Evolutionary conservation across 2,329 filamentous ascomycete genomes (phyloP).

Genomic region (Lachnellula occidentalis): DNA sequence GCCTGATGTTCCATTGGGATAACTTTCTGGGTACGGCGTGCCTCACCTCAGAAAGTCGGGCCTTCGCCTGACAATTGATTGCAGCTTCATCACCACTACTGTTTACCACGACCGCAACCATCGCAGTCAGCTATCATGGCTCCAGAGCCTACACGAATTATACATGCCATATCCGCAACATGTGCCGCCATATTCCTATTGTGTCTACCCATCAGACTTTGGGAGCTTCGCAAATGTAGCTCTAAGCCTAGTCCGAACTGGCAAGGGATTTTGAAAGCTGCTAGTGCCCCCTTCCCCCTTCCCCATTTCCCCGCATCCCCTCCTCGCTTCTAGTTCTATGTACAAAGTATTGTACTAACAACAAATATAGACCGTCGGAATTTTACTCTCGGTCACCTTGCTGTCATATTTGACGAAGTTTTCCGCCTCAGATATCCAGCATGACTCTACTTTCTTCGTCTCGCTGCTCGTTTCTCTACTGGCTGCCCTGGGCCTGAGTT

Average conservation of each 20-base stretch:
- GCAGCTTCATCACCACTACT: too few relatives aligned
- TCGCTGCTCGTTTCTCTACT: constrained; percentile 10
- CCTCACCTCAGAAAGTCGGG: too few relatives aligned
- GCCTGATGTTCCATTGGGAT: too few relatives aligned
- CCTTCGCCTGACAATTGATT: too few relatives aligned
- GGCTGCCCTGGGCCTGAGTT: constrained; percentile 14
- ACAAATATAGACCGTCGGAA: constrained; percentile 1
- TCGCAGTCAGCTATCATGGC: not conserved
- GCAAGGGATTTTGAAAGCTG: constrained; percentile 4
- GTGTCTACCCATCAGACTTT: constrained; percentile 3
- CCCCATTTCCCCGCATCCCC: not conserved
- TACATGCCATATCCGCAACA: not conserved
- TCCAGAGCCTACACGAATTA: not conserved
- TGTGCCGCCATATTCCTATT: not conserved
- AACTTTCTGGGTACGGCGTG: too few relatives aligned
- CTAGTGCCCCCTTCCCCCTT: not conserved
- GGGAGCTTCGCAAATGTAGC: constrained; percentile 1
- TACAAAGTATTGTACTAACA: not conserved
- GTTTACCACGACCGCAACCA: too few relatives aligned
- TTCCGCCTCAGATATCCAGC: not conserved
- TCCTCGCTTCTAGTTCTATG: not conserved
- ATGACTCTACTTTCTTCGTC: not conserved
- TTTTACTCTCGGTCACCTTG: not conserved
- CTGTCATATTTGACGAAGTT: not conserved
- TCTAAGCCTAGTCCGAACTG: not conserved